A percentile compares a stretch with the other conserved stretches of the same genome.
These are phyloP conservation scores for Smallanthus sonchifolius DNA, from an alignment of 129 eudicot species.

Conservation along the genomic window DNA sequence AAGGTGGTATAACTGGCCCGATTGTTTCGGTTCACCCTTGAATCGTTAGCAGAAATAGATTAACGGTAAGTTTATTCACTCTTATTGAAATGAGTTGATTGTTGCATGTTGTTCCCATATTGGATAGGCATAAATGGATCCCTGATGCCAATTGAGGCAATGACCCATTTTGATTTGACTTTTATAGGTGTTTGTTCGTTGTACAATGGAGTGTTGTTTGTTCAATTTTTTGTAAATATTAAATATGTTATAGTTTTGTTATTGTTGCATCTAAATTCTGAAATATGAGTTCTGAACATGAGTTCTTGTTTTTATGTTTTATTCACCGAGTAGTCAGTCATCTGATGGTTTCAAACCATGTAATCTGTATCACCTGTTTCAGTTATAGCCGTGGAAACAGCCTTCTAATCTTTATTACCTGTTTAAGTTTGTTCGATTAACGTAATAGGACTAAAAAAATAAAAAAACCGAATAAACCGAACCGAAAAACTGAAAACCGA, in stretches of 20 bases:
- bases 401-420: no score
- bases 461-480: no score
- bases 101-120: neutral
- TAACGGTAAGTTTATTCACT: neutral
- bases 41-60: constrained; percentile 1
- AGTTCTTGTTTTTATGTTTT: no score
- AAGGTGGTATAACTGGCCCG: neutral
- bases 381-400: no score
- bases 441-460: no score
- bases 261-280: neutral
- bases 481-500: no score
- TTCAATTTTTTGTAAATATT: neutral
- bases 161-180: neutral
- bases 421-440: no score
- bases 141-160: neutral
- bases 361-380: no score
- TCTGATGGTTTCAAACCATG: no score
- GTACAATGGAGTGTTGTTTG: neutral
- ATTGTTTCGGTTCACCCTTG: neutral
- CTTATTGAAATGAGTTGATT: neutral
- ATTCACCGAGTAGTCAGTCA: no score
- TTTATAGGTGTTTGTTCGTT: neutral
- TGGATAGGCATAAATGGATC: neutral
- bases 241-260: neutral
- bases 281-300: no score